Evolutionary conservation across 768 basidiomycete genomes (phyloP).

Genomic region (Leccinum broughii): DNA sequence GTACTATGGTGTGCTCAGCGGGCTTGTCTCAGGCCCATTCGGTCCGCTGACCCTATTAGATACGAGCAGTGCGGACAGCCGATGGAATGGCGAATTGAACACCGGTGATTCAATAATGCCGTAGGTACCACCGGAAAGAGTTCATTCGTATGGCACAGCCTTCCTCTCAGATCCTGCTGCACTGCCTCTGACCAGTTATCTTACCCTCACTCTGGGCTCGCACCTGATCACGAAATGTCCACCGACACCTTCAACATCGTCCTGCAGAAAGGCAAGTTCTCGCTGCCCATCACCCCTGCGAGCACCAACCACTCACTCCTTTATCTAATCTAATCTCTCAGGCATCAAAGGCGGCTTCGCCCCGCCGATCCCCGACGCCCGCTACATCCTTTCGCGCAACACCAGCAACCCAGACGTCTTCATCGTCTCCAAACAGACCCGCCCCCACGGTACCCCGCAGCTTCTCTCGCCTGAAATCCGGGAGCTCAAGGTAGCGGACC

Average conservation of each 20-base stretch:
- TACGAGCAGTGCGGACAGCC: neutral
- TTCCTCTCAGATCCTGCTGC: slow-evolving; percentile 1
- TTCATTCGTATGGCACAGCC: no score
- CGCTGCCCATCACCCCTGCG: neutral
- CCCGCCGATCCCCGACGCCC: slow-evolving; percentile 59
- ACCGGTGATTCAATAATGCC: neutral
- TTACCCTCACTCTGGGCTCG: no score
- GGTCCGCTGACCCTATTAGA: neutral
- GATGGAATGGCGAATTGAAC: neutral
- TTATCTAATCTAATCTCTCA: neutral
- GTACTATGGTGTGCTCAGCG: neutral
- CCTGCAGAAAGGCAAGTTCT: slow-evolving; percentile 54
- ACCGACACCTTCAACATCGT: slow-evolving; percentile 17
- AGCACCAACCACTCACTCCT: neutral
- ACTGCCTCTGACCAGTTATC: neutral
- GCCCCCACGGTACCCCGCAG: slow-evolving; percentile 48
- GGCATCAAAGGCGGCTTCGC: slow-evolving; percentile 79
- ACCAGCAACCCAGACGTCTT: slow-evolving; percentile 37
- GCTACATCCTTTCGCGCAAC: slow-evolving; percentile 50
- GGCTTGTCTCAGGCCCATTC: neutral
- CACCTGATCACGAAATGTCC: slow-evolving; percentile 16
- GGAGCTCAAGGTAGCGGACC: slow-evolving; percentile 38
- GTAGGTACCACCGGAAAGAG: no score
- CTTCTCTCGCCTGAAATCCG: slow-evolving; percentile 48
- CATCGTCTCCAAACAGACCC: slow-evolving; percentile 46